These are phyloP conservation scores for Telopea speciosissima DNA, from an alignment of 177 flowering plant genomes.

Conservation along the genomic window DNA sequence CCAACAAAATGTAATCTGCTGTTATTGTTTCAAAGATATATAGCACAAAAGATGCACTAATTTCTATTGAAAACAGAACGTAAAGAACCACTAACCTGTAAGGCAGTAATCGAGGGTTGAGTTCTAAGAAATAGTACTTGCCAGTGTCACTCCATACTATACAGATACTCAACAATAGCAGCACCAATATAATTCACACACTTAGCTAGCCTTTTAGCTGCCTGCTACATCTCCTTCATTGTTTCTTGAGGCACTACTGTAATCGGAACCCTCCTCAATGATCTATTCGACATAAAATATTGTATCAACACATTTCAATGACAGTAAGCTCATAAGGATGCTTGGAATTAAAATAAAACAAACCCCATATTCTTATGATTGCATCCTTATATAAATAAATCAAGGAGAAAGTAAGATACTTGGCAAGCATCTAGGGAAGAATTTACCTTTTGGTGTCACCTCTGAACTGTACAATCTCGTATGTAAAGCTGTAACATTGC, in stretches of 20 bases:
- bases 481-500: conserved; percentile 98
- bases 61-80: too few species aligned
- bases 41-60: too few species aligned
- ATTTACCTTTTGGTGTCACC: conserved; percentile 93
- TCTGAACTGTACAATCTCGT: conserved; percentile 99
- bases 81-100: too few species aligned
- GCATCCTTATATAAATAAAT: not conserved
- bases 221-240: conserved; percentile 85
- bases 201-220: conserved; percentile 96
- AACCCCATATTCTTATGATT: not conserved
- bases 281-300: conserved; percentile 39
- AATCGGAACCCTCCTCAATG: conserved; percentile 98
- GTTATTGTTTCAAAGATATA: too few species aligned
- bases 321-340: conserved; percentile 1
- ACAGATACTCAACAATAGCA: conserved; percentile 97
- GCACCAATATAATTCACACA: conserved; percentile 94
- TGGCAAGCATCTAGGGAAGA: not conserved
- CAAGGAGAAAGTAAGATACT: not conserved
- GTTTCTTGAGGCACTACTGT: conserved; percentile 90
- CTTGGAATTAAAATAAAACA: too few species aligned
- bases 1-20: too few species aligned
- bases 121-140: too few species aligned
- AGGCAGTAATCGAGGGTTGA: too few species aligned
- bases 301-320: not conserved
- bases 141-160: conserved; percentile 99